Evolutionary conservation across 306 rosid species (phyloP).

Genomic region (Citrullus colocynthis): DNA sequence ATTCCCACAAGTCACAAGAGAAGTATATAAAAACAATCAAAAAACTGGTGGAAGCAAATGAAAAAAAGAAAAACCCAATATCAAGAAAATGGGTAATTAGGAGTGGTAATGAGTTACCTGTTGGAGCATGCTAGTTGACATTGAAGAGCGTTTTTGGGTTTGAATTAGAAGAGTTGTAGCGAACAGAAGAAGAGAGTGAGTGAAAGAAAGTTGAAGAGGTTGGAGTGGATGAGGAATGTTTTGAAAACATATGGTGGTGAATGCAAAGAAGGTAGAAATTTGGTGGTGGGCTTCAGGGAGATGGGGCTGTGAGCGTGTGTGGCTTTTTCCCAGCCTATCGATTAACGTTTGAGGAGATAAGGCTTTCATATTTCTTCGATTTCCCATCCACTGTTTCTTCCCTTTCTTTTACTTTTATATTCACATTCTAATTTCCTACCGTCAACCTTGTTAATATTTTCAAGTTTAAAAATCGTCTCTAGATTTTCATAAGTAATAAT

Average conservation of each 20-base stretch:
- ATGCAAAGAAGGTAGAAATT: slow-evolving; percentile 3
- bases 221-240: slow-evolving; percentile 2
- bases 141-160: not conserved
- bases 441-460: no score
- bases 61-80: not conserved
- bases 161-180: not conserved
- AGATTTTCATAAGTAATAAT: no score
- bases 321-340: slow-evolving; percentile 56
- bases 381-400: not conserved
- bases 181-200: not conserved
- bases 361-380: slow-evolving; percentile 6
- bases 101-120: not conserved
- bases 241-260: slow-evolving; percentile 29
- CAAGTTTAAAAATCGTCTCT: no score
- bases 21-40: not conserved
- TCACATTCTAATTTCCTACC: no score
- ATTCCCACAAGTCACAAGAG: not conserved
- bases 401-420: not conserved
- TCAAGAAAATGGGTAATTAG: not conserved
- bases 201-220: not conserved
- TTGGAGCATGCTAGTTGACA: not conserved
- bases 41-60: not conserved
- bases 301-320: slow-evolving; percentile 24
- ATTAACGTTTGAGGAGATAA: slow-evolving; percentile 22
- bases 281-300: not conserved